Base-by-base conservation (phyloP, 257 asterid species). In the Ocimum tenuiflorum region DNA sequence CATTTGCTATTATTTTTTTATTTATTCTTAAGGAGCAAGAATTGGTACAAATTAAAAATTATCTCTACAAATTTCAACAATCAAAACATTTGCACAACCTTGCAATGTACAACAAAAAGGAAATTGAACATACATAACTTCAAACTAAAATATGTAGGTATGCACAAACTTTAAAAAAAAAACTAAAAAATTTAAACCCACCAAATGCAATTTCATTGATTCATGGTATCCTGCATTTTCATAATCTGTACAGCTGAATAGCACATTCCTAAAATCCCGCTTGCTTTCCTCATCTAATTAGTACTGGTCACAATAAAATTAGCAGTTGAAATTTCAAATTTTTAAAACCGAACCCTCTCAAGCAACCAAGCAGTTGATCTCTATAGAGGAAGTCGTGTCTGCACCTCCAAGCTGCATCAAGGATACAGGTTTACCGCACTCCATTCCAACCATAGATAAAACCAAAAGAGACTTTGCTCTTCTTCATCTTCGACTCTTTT, bases 181-280 rank as follows among this genome's bases (percentile, higher is more conserved):
- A 27, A 27, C 4, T 5, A 1, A 17, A 33, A 33, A 10, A 36
- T 1, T 13, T 45, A 62, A 48, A 64, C 55, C 71, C 76, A 75
- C 52, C 24, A 72, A 54, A 75, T 47, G 74, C 62, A 67, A 62
- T 65, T 67, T 63, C 75, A 55, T 55, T 68, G 75, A 75, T 52
- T 63, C 73, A 65, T 33, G 49, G 60, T 61, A 39, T 64, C 75
- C 68, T 70, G 72, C 77, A 73, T n/a, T 58, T 75, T 61, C 57
- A 68, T 72, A 24, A 72, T 70, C 73, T 78, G 73, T 74, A 73
- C 85, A 77, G 58, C 78, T 73, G 65, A 73, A 78, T 56, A 72
- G 58, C 65, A 72, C 80, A 75, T 55, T 50, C 73, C 73, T 67
- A 71, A 67, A 66, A 68, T 39, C 73, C 69, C 62, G 49, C 71